Evolutionary conservation across 257 asterid genomes (phyloP).

Genomic region (Solanum virginianum): DNA sequence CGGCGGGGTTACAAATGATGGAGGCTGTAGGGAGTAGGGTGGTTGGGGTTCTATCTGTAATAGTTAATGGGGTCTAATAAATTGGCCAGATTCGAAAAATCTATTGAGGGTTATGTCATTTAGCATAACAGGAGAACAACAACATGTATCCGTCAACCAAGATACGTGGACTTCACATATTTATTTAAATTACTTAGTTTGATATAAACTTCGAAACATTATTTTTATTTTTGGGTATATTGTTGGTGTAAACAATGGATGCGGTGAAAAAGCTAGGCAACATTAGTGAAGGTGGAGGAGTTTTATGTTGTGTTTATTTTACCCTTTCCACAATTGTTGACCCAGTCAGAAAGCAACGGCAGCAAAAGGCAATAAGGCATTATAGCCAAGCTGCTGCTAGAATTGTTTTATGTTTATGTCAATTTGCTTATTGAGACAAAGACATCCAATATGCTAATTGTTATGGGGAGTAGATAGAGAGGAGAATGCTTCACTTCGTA

Average conservation of each 20-base stretch:
- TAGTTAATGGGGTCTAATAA: neutral
- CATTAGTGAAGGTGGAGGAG: neutral
- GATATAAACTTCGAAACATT: no score
- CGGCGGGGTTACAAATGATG: neutral
- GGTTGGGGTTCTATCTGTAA: neutral
- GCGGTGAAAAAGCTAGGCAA: neutral
- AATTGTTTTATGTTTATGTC: constrained; percentile 43
- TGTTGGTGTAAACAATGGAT: no score
- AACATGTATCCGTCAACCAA: neutral
- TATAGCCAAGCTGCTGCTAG: constrained; percentile 8
- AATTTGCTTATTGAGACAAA: constrained; percentile 33
- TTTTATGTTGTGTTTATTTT: neutral
- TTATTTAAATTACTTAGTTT: no score
- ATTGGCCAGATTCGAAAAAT: neutral
- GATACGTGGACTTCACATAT: neutral
- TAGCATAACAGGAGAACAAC: neutral
- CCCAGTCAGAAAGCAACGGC: neutral
- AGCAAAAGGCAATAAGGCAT: constrained; percentile 19
- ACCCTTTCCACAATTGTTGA: neutral
- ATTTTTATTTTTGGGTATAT: no score
- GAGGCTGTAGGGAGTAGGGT: neutral
- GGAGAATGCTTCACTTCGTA: constrained; percentile 10
- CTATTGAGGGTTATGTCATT: neutral
- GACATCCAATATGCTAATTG: constrained; percentile 48
- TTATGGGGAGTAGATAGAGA: constrained; percentile 1